These are phyloP conservation scores for Luzula sylvatica DNA, from an alignment of 176 grass and related monocot genomes.

Conservation along the genomic window DNA sequence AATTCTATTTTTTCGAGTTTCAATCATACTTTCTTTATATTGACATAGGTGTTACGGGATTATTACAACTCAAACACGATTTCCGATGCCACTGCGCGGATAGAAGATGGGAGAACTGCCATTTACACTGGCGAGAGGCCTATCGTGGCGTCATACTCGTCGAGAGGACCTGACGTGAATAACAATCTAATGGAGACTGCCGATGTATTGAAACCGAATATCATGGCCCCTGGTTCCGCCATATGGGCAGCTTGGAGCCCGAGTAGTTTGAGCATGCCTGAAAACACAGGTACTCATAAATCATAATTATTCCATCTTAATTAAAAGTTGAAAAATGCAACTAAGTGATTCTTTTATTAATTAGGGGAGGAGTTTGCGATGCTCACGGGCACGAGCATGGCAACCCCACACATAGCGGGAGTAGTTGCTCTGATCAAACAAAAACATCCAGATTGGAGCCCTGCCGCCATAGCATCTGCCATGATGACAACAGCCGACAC, in stretches of 20 bases:
- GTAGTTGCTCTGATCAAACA: slow-evolving; percentile 61
- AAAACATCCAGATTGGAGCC: slow-evolving; percentile 61
- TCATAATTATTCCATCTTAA: neutral
- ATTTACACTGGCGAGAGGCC: slow-evolving; percentile 45
- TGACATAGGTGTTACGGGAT: slow-evolving; percentile 28
- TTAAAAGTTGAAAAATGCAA: neutral
- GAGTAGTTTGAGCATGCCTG: slow-evolving; percentile 22
- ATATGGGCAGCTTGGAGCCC: slow-evolving; percentile 97
- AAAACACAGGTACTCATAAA: slow-evolving; percentile 24
- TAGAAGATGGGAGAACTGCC: slow-evolving; percentile 57
- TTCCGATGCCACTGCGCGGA: slow-evolving; percentile 42
- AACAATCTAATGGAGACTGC: slow-evolving; percentile 34
- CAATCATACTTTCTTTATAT: neutral
- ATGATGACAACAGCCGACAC: slow-evolving; percentile 66
- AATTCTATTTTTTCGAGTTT: neutral
- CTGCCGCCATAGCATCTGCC: slow-evolving; percentile 52
- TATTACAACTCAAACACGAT: slow-evolving; percentile 56
- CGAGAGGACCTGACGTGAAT: slow-evolving; percentile 67
- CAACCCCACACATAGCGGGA: slow-evolving; percentile 53
- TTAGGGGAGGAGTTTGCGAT: slow-evolving; percentile 31
- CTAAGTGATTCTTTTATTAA: neutral
- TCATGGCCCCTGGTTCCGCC: slow-evolving; percentile 67
- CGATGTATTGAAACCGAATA: slow-evolving; percentile 80
- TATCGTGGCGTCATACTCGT: slow-evolving; percentile 53
- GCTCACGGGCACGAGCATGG: slow-evolving; percentile 73